phyloP scores from a whole-genome alignment of 1,284 basidiomycete species.

The Malassezia arunalokei region DNA sequence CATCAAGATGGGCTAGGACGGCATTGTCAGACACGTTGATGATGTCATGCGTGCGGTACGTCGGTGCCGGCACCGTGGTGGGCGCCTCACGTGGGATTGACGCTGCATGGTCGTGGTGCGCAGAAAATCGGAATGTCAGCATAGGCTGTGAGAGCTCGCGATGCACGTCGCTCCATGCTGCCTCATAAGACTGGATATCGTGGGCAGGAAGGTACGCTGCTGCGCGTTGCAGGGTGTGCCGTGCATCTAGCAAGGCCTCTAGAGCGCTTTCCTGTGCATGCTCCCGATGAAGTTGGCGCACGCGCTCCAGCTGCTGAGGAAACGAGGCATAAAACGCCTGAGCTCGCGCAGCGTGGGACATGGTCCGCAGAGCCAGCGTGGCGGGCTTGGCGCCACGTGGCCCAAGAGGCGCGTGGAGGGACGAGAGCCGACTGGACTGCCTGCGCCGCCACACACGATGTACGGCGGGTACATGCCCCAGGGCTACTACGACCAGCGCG shows the following conservation, averaged over 20 bases:
- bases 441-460: background rate
- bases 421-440: background rate
- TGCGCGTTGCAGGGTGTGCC: conserved; percentile 6
- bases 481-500: conserved; percentile 17
- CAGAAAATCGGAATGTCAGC: background rate
- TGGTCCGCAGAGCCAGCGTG: background rate
- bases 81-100: background rate
- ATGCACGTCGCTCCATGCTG: conserved; percentile 4
- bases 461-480: background rate
- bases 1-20: background rate
- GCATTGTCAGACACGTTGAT: background rate
- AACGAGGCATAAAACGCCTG: conserved; percentile 9
- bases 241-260: conserved; percentile 4
- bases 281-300: background rate
- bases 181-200: conserved; percentile 12
- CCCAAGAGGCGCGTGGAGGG: background rate
- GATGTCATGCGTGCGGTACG: background rate
- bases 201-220: conserved; percentile 4
- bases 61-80: background rate
- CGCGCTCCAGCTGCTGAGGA: conserved; percentile 6
- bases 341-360: conserved; percentile 2
- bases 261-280: background rate
- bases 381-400: conserved; percentile 1
- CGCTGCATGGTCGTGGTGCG: background rate
- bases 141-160: background rate